Conservation (phyloP, 352 stramenopile species). For the Phytopythium sindhum region DNA sequence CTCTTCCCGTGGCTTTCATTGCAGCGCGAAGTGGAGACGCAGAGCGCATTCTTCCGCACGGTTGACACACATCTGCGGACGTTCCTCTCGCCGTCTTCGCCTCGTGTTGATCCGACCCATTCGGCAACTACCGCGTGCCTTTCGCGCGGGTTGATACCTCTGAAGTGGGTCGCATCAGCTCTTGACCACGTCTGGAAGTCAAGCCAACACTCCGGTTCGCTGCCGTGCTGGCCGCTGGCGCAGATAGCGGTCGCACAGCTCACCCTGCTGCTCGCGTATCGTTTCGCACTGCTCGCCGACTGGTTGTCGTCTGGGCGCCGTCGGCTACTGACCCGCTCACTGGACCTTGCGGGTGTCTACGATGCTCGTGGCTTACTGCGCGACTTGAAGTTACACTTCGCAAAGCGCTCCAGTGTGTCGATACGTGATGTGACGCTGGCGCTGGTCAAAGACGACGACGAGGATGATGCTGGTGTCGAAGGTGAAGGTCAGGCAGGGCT, state of each 20-base stretch:
- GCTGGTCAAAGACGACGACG: conserved; percentile 6
- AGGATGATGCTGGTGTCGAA: conserved; percentile 8
- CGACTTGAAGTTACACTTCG: conserved; percentile 10
- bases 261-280: conserved; percentile 20
- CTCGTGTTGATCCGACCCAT: background rate
- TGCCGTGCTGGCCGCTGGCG: conserved; percentile 3
- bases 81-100: background rate
- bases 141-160: conserved; percentile 16
- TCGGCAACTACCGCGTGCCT: conserved; percentile 8
- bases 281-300: conserved; percentile 17
- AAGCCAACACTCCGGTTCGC: conserved; percentile 3
- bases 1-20: conserved; percentile 26
- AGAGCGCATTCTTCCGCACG: conserved; percentile 11
- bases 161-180: conserved; percentile 13
- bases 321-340: conserved; percentile 14
- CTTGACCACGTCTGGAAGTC: conserved; percentile 1
- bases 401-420: background rate
- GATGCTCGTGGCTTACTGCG: conserved; percentile 15
- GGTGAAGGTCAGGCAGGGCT: background rate
- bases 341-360: conserved; percentile 22
- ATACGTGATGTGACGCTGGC: conserved; percentile 11
- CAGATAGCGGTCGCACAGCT: conserved; percentile 16
- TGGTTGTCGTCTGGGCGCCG: conserved; percentile 13
- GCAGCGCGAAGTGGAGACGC: conserved; percentile 11
- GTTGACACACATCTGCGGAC: conserved; percentile 2